Evolutionary conservation across 495 filamentous ascomycete species (phyloP).

Genomic region (Annulohypoxylon maeteangense): DNA sequence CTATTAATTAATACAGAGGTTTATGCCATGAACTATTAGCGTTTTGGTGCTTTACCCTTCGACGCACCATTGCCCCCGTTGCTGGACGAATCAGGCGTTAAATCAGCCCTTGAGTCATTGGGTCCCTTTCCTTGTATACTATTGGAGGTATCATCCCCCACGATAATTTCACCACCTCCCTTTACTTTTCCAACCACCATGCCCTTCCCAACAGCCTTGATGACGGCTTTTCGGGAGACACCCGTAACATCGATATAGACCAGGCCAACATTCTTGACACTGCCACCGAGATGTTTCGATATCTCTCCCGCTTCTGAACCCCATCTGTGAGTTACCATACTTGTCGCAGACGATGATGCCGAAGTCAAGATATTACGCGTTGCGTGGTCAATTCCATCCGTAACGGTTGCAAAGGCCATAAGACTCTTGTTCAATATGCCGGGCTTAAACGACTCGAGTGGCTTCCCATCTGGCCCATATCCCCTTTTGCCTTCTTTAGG

Average conservation of each 20-base stretch:
- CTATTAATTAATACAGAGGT: slow-evolving; percentile 4
- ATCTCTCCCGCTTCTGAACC: slow-evolving; percentile 84
- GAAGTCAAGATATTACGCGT: slow-evolving; percentile 78
- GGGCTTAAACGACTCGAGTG: slow-evolving; percentile 78
- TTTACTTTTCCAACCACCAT: slow-evolving; percentile 95
- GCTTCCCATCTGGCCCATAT: slow-evolving; percentile 70
- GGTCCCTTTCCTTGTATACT: slow-evolving; percentile 30
- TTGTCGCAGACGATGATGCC: slow-evolving; percentile 77
- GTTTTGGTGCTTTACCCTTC: slow-evolving; percentile 33
- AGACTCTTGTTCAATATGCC: slow-evolving; percentile 93
- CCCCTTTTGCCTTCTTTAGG: slow-evolving; percentile 61
- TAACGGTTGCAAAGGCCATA: slow-evolving; percentile 95
- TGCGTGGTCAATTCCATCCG: slow-evolving; percentile 90
- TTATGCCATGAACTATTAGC: slow-evolving; percentile 9
- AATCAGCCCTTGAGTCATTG: slow-evolving; percentile 13
- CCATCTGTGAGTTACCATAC: slow-evolving; percentile 84
- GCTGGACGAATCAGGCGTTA: slow-evolving; percentile 33
- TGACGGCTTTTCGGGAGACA: slow-evolving; percentile 84
- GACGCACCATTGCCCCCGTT: slow-evolving; percentile 18
- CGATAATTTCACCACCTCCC: slow-evolving; percentile 86
- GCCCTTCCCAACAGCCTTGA: slow-evolving; percentile 96
- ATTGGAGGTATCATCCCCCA: slow-evolving; percentile 77
- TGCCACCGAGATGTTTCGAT: slow-evolving; percentile 77
- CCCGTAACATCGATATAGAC: slow-evolving; percentile 98
- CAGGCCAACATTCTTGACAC: slow-evolving; percentile 92